Percentiles rank a stretch among this genome's conserved stretches.
Evolutionary conservation across 2,329 filamentous ascomycete species (phyloP).

Genomic region (Podosphaera xanthii): DNA sequence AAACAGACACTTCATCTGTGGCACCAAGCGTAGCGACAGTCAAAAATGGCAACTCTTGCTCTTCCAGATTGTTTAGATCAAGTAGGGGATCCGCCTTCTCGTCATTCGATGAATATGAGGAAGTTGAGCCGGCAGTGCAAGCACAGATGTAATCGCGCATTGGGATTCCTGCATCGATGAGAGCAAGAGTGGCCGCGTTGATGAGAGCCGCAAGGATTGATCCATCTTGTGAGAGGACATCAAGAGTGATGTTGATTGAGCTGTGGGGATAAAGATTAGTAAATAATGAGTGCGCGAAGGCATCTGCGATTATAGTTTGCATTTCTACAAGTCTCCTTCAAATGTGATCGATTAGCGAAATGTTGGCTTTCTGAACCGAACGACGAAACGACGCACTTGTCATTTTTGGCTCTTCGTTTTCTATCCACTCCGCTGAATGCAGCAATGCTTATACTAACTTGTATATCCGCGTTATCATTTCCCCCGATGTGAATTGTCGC

Average conservation of each 20-base stretch:
- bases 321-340: conserved; percentile 31
- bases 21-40: conserved; percentile 63
- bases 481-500: conserved; percentile 3
- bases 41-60: conserved; percentile 70
- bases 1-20: conserved; percentile 51
- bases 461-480: conserved; percentile 37
- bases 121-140: conserved; percentile 66
- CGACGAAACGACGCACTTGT: conserved; percentile 38
- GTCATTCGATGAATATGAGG: conserved; percentile 38
- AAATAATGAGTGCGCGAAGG: conserved; percentile 58
- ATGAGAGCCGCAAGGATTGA: conserved; percentile 72
- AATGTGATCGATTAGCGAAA: not conserved
- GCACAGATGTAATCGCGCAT: conserved; percentile 84
- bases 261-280: conserved; percentile 76
- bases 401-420: conserved; percentile 48
- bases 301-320: conserved; percentile 52
- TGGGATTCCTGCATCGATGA: conserved; percentile 85
- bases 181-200: conserved; percentile 75
- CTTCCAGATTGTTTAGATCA: conserved; percentile 58
- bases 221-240: conserved; percentile 77
- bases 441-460: conserved; percentile 64
- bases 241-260: conserved; percentile 60
- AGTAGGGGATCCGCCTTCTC: conserved; percentile 54
- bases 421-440: conserved; percentile 77
- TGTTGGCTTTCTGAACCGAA: not conserved